Conservation (phyloP, 345 rosid genomes). For the Stellera chamaejasme region DNA sequence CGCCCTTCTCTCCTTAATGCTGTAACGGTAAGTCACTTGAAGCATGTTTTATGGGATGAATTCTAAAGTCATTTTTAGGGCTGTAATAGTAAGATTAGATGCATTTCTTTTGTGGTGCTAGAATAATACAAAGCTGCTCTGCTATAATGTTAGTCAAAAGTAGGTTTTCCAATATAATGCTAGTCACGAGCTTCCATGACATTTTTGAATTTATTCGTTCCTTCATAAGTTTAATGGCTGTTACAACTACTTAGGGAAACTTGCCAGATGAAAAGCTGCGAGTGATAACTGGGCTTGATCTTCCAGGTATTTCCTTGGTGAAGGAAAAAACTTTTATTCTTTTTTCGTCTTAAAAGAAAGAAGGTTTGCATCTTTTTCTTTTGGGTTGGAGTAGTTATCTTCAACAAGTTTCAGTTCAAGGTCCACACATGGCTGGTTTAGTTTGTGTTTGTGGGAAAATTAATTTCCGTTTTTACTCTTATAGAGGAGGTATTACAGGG, state of each 20-base stretch:
- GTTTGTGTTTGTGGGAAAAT: neutral
- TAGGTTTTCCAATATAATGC: neutral
- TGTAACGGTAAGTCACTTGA: conserved; percentile 38
- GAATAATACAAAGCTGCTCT: neutral
- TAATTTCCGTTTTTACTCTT: conserved; percentile 4
- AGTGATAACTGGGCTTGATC: conserved; percentile 51
- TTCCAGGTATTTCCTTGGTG: conserved; percentile 37
- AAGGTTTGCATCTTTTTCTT: neutral
- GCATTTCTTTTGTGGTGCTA: neutral
- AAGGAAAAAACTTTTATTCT: neutral
- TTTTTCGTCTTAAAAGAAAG: neutral
- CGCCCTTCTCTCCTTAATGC: conserved; percentile 48
- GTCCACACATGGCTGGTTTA: neutral
- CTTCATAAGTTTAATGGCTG: too few relatives aligned
- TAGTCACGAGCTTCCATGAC: too few relatives aligned
- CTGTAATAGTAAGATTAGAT: neutral
- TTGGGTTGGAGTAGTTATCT: neutral
- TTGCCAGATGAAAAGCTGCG: conserved; percentile 57
- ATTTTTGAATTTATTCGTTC: too few relatives aligned
- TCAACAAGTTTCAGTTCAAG: neutral
- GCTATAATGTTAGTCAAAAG: neutral
- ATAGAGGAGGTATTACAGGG: conserved; percentile 78
- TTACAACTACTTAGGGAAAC: conserved; percentile 32
- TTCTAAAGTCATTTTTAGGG: neutral
- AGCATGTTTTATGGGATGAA: neutral